Evolutionary conservation across 805 yeast species (phyloP).

Genomic region (Wickerhamiella sergipiensis): DNA sequence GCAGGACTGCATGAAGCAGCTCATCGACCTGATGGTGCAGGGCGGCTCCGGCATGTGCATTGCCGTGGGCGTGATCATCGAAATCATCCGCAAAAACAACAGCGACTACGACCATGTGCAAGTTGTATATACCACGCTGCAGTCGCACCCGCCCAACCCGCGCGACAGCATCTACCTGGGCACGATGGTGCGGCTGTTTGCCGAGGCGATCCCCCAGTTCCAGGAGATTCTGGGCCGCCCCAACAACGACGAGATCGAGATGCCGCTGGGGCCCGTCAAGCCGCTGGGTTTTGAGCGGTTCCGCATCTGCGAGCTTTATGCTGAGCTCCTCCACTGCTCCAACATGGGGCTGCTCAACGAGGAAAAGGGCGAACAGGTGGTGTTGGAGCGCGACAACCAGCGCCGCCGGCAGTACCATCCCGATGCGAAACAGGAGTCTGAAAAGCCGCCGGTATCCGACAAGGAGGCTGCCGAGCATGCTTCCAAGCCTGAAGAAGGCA

Average conservation of each 20-base stretch:
- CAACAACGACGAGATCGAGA: constrained; percentile 30
- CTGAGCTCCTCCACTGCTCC: constrained; percentile 92
- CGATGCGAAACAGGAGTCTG: constrained; percentile 25
- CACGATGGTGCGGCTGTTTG: constrained; percentile 62
- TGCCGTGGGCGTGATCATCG: constrained; percentile 90
- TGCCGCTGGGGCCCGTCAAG: constrained; percentile 53
- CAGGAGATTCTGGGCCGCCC: constrained; percentile 40
- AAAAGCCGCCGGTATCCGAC: neutral
- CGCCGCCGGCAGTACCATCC: constrained; percentile 31
- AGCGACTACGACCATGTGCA: constrained; percentile 90
- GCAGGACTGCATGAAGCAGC: constrained; percentile 45
- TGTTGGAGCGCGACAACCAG: constrained; percentile 53
- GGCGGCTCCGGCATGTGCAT: constrained; percentile 78
- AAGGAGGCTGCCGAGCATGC: neutral
- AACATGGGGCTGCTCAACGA: constrained; percentile 88
- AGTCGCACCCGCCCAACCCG: constrained; percentile 83
- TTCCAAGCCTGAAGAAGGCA: no score
- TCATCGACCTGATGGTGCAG: constrained; percentile 63
- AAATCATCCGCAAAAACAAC: constrained; percentile 86
- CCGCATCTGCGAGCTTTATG: constrained; percentile 80
- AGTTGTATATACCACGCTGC: constrained; percentile 66
- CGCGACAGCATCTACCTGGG: constrained; percentile 92
- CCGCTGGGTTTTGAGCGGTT: constrained; percentile 86
- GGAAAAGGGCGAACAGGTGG: constrained; percentile 51
- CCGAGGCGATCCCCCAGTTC: constrained; percentile 59